phyloP scores from a whole-genome alignment of 345 rosid species.

The Dipteronia sinensis region DNA sequence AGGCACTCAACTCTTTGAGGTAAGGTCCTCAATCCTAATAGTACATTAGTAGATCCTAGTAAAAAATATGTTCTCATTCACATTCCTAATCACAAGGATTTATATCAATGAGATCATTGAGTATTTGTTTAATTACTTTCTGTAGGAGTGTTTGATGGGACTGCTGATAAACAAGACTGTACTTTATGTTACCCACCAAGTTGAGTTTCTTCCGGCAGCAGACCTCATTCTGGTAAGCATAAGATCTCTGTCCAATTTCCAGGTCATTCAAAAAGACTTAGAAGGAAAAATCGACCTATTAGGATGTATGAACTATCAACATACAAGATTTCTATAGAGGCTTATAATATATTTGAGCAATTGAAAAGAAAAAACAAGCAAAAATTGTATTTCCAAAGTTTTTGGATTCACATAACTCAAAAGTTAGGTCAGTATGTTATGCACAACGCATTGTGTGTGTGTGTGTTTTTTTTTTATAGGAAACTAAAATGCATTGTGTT shows the following conservation, averaged over 20 bases:
- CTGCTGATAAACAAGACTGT: slow-evolving; percentile 70
- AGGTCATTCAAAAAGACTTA: not conserved
- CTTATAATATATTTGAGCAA: not conserved
- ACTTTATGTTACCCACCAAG: slow-evolving; percentile 93
- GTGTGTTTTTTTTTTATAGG: no score
- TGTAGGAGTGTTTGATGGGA: slow-evolving; percentile 90
- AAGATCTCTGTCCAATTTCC: not conserved
- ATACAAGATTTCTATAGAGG: not conserved
- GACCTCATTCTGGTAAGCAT: slow-evolving; percentile 82
- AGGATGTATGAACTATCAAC: not conserved
- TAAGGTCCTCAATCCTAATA: slow-evolving; percentile 13
- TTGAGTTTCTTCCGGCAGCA: slow-evolving; percentile 94
- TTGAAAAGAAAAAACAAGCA: not conserved
- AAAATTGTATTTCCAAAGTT: not conserved
- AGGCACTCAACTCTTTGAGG: slow-evolving; percentile 83
- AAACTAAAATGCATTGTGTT: no score
- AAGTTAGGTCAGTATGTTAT: no score
- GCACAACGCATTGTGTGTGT: no score
- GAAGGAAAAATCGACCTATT: no score
- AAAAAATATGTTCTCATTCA: not conserved
- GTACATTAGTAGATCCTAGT: slow-evolving; percentile 1
- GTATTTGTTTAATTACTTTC: not conserved
- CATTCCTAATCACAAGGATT: not conserved
- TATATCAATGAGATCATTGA: slow-evolving; percentile 6
- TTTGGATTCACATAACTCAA: not conserved